Evolutionary conservation across 805 yeast species (phyloP), one percentile per base, ranked within the genome.

Genomic region (Naumovozyma baii): DNA sequence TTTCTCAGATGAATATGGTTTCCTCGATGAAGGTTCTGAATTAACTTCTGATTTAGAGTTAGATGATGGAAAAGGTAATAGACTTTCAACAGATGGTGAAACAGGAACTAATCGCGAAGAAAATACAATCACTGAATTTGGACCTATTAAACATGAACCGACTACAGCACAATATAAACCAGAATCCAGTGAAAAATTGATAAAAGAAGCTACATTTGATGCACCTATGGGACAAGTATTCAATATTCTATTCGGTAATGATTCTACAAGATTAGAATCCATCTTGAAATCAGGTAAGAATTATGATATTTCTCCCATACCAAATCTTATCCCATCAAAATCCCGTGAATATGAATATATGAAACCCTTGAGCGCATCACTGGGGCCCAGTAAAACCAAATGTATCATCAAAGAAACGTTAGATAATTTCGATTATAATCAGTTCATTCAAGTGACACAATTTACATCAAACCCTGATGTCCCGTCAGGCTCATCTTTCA

Each of bases 351-450:
- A 75, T 47, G 57, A 68, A 0, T 83, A 80, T 52, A 67, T 66
- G 1, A 78, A 82, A 49, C 88, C 90, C 1, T 62, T 83, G 33
- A 66, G 70, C 37, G 78, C 74, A 2, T 72, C 84, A 0, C 76
- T 83, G 40, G 92, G 90, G 0, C 92, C 92, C 5, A 81, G 80
- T 48, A 82, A 81, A 48, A 82, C 94, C 0, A 63, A 62, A 42
- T 82, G 90, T 63, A 56, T 67, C 14, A 78, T 83, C 35, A 66
- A 69, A 3, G 94, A 83, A 51, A 68, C 68, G 2, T 52, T 82
- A 14, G 75, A 76, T 22, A 65, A 70, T 33, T 64, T 54, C 39
- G 78, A 81, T 50, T 65, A 73, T 15, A 65, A 70, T 5, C 62
- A 66, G 18, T 62, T 56, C 41, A 66, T 77, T 17, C 64, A 67